Conservation (phyloP, 768 basidiomycete genomes). For the Fistulinella prunicolor region DNA sequence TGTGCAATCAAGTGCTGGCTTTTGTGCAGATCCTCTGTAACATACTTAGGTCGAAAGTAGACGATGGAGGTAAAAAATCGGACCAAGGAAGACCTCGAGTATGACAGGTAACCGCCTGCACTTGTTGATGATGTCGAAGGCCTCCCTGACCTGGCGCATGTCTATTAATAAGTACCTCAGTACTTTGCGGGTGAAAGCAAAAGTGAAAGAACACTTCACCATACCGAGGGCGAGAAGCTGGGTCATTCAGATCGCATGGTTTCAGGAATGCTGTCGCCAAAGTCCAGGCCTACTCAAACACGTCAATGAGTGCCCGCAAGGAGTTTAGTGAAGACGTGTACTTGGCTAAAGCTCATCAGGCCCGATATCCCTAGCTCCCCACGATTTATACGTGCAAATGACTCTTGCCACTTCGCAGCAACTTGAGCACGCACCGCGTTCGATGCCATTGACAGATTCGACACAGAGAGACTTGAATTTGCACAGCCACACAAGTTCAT, state of each 20-base stretch:
- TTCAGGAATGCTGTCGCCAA: conserved; percentile 51
- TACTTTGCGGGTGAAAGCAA: not conserved
- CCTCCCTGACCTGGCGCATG: conserved; percentile 46
- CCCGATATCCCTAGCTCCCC: conserved; percentile 60
- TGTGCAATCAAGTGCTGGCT: conserved; percentile 54
- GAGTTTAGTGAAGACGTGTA: conserved; percentile 19
- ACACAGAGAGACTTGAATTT: not conserved
- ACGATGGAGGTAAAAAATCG: conserved; percentile 15
- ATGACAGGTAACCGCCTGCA: conserved; percentile 59
- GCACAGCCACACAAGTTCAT: conserved; percentile 23
- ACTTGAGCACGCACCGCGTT: conserved; percentile 64
- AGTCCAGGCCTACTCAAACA: conserved; percentile 54
- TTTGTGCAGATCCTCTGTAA: conserved; percentile 59
- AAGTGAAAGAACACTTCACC: conserved; percentile 21
- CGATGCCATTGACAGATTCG: conserved; percentile 53
- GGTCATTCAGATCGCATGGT: conserved; percentile 50
- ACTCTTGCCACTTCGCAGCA: conserved; percentile 67
- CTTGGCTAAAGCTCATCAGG: conserved; percentile 62
- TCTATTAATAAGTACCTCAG: conserved; percentile 34
- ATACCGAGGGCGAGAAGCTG: conserved; percentile 26
- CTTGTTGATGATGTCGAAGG: conserved; percentile 58
- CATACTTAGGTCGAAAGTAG: not conserved
- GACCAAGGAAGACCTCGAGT: conserved; percentile 72
- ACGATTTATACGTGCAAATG: conserved; percentile 62
- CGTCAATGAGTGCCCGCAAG: not conserved